Evolutionary conservation across 2,329 filamentous ascomycete species (phyloP).

Genomic region (Emmonsiellopsis sp.): DNA sequence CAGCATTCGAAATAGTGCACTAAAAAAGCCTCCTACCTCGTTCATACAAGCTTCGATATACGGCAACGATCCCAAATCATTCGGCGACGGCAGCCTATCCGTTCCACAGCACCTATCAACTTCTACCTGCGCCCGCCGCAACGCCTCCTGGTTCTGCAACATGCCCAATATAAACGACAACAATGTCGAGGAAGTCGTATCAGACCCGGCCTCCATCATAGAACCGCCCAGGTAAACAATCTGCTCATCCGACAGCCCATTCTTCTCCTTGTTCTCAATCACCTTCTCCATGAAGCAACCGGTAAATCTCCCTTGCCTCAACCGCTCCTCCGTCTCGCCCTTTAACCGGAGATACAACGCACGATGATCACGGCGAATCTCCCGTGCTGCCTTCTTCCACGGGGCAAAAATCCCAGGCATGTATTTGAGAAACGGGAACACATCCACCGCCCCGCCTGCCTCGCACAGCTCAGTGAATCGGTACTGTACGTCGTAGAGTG

Average conservation of each 20-base stretch:
- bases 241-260: not conserved
- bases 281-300: not conserved
- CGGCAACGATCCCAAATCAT: not conserved
- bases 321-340: not conserved
- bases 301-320: not conserved
- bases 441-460: slow-evolving; percentile 12
- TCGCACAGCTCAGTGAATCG: slow-evolving; percentile 11
- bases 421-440: slow-evolving; percentile 11
- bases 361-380: slow-evolving; percentile 9
- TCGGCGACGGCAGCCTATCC: not conserved
- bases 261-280: not conserved
- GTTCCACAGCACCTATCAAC: not conserved
- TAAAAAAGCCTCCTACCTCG: not conserved
- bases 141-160: not conserved
- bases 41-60: not conserved
- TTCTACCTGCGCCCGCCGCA: not conserved
- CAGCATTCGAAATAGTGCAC: not conserved
- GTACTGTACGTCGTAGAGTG: slow-evolving; percentile 9
- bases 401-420: slow-evolving; percentile 10
- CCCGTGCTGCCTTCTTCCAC: slow-evolving; percentile 3
- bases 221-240: slow-evolving; percentile 1
- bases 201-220: slow-evolving; percentile 16
- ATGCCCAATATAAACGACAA: slow-evolving; percentile 14
- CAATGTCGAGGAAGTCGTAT: slow-evolving; percentile 15
- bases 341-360: not conserved